Percentiles rank a stretch among this genome's conserved stretches.
Evolutionary conservation across 2,329 filamentous ascomycete genomes (phyloP).

Genomic region (Apiospora rasikravindrae): DNA sequence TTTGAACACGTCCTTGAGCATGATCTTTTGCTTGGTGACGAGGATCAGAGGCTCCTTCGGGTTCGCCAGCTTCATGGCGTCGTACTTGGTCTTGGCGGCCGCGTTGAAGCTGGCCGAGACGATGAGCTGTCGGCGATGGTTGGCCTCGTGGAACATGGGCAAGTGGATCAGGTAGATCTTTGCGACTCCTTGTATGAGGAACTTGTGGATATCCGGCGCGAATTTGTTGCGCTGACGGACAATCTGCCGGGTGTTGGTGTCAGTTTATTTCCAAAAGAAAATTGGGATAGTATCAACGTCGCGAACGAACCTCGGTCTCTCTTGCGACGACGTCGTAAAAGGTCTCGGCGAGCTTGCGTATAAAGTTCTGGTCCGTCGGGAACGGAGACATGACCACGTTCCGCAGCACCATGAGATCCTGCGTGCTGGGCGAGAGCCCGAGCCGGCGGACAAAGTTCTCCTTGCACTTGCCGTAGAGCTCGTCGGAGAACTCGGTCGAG

Average conservation of each 20-base stretch:
- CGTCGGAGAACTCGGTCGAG: conserved; percentile 47
- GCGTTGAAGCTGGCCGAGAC: conserved; percentile 36
- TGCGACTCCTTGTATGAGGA: conserved; percentile 43
- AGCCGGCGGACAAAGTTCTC: conserved; percentile 48
- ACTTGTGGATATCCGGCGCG: conserved; percentile 42
- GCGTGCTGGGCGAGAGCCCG: conserved; percentile 36
- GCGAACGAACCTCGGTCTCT: conserved; percentile 32
- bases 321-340: conserved; percentile 39
- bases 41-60: conserved; percentile 36
- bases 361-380: conserved; percentile 46
- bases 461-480: conserved; percentile 48
- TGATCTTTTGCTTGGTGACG: conserved; percentile 32
- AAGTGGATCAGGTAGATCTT: conserved; percentile 42
- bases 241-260: conserved; percentile 26
- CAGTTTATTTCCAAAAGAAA: background rate
- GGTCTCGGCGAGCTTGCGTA: conserved; percentile 41
- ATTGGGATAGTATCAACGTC: background rate
- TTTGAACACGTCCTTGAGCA: conserved; percentile 32
- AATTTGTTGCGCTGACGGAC: conserved; percentile 43
- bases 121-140: conserved; percentile 46
- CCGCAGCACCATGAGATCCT: conserved; percentile 49
- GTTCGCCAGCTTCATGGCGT: conserved; percentile 32
- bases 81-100: conserved; percentile 30
- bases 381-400: conserved; percentile 56
- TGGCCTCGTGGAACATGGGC: conserved; percentile 46